These are phyloP conservation scores for Ogataea wickerhamii DNA, from an alignment of 805 yeast genomes.

Conservation along the genomic window DNA sequence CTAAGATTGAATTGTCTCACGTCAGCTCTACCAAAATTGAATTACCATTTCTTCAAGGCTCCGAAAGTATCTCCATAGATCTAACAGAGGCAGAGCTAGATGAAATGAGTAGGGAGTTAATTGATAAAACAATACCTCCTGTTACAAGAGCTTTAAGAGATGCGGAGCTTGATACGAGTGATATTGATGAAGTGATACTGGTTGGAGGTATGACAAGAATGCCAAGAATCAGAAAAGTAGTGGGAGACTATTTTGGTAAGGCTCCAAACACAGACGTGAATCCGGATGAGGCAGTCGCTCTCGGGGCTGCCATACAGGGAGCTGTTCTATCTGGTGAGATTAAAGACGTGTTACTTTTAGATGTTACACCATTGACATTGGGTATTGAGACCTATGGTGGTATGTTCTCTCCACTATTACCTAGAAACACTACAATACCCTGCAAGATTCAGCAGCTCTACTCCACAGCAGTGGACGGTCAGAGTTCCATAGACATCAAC, in stretches of 20 bases:
- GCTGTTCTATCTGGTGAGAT: constrained; percentile 95
- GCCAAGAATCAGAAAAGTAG: constrained; percentile 83
- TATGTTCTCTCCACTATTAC: constrained; percentile 82
- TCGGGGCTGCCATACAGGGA: constrained; percentile 98
- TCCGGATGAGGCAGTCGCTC: constrained; percentile 93
- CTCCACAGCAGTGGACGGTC: constrained; percentile 94
- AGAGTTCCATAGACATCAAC: constrained; percentile 90
- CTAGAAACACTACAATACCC: constrained; percentile 91
- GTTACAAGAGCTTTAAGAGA: constrained; percentile 80
- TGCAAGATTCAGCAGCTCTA: constrained; percentile 90
- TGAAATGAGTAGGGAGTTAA: constrained; percentile 48
- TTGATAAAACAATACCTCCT: constrained; percentile 71
- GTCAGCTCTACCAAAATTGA: constrained; percentile 69
- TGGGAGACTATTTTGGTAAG: constrained; percentile 70
- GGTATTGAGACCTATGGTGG: constrained; percentile 98
- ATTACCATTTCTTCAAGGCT: constrained; percentile 71
- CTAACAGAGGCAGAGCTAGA: constrained; percentile 52
- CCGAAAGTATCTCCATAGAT: constrained; percentile 39
- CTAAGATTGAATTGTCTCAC: constrained; percentile 81
- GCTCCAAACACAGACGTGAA: constrained; percentile 89
- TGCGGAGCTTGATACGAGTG: constrained; percentile 63
- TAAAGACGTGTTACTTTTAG: constrained; percentile 83
- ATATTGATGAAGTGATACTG: constrained; percentile 74
- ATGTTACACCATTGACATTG: constrained; percentile 82
- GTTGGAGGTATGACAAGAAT: constrained; percentile 92